Base-by-base conservation (phyloP, 176 grass and related monocot species). In the Zoysia japonica region DNA sequence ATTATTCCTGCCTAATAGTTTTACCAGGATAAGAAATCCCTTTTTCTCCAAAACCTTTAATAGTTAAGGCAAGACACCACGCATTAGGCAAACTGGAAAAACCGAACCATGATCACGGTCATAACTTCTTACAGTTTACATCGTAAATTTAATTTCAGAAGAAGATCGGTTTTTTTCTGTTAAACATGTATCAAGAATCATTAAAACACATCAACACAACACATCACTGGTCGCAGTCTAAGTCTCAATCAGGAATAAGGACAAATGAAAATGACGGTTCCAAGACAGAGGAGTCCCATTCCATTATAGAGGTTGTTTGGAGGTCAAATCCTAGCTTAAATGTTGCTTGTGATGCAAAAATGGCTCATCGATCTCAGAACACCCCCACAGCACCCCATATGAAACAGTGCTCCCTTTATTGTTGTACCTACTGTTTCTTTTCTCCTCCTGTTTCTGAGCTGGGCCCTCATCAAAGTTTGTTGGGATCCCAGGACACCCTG, bases 361-460 rank as follows among this genome's bases (percentile, higher is more conserved):
- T 15, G 44, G 42, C 73, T 62, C 65, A 65, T 12, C 42, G 52
- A 17, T 71, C 65, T 56, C 72, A 77, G 45, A 39, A 65, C 19
- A 68, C 11, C 49, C 14, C 61, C 46, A 20, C 61, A 68, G 1
- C 61, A 49, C 44, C 68, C 44, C 68, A 85, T 75, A 68, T 68
- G 63, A 75, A 86, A 49, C 44, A 86, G 37, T 1, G 5, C 5
- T 19, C 47, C 39, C 19, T 78, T 81, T 78, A 7, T 57, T 83
- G 74, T 72, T 87, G 44, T 50, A 83, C 74, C 85, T 78, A 77
- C 64, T 59, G 5, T 28, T 71, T 36, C 37, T 84, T 84, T 78
- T 70, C 10, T 15, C 11, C 76, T 11, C 8, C 5, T 70, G 54
- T 36, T 57, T 76, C n/a, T 11, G 38, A 76, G 35, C 6, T n/a